Evolutionary conservation across 139 green algal species (phyloP), one percentile per base, ranked within the genome.

Genomic region (Nannochloris sp.): DNA sequence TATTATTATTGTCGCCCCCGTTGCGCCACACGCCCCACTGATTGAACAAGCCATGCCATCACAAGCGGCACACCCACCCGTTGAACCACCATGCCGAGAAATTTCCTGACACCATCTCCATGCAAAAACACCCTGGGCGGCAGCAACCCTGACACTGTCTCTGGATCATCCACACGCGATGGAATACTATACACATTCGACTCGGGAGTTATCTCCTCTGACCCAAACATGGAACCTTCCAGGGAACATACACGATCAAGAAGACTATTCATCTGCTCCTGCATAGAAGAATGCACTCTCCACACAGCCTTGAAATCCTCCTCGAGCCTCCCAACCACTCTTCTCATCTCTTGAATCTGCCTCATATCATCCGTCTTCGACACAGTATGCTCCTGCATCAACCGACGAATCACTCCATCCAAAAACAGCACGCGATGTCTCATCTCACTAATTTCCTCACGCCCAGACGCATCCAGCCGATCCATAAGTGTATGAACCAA

Each of bases 281-380:
- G 46, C 46, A 53, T 12, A 0, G n/a, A 20, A 53, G 16, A 23
- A 23, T 23, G 20, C 16, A 23, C 20, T 6, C n/a, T 53, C 46
- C 46, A 28, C 14, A 53, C 17, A 10, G 4, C 46, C 46, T 53
- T 23, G 46, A 6, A 28, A 53, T 53, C 46, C 16, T 53, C n/a
- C 12, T 28, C 46, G 1, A 53, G 4, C 46, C 46, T 23, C 46
- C 17, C 46, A 23, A 53, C 6, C 16, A 23, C 9, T 4, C n/a
- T 20, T 28, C 17, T 28, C 46, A 53, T 20, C 16, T 20, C 46
- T 53, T 53, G 17, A 23, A 53, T 28, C n/a, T 23, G 16, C 11
- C n/a, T 53, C 46, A 53, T 4, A 53, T 53, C 46, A 53, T 53
- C 46, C 46, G 46, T 28, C 46, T 53, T 53, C 20, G 46, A 53